Evolutionary conservation across 176 grass and related monocot species (phyloP), one percentile per base, ranked within the genome.

Genomic region (Chloris gayana): DNA sequence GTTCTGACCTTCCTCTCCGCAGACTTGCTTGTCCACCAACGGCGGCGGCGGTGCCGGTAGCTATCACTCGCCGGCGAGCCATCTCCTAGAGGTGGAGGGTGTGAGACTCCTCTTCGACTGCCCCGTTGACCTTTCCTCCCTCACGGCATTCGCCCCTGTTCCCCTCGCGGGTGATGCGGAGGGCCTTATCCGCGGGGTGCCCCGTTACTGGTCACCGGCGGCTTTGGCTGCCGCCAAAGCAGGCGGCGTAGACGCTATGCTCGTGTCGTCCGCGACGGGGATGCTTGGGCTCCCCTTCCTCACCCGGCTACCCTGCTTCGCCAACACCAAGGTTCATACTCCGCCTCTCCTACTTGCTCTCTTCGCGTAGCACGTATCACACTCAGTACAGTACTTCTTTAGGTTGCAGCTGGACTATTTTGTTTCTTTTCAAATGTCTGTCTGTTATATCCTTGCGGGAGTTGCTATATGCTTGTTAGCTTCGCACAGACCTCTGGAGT

Each of bases 231-330:
- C 91, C 5, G 81, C 80, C 44, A 85, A 84, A 29, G 77, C 69
- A 57, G 89, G 82, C 45, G n/a, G n/a, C n/a, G 30, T 94, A 0
- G 92, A 94, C 21, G 89, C 86, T 9, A 86, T 98, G 32, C 57
- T 95, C 1, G 84, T 98, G 73, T 94, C 95, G 14, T 89, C 95
- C 24, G 90, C 95, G 41, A 75, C 50, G 12, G 92, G 83, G 38
- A 69, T 98, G 66, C 88, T 98, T 24, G 95, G 92, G 6, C 83
- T 98, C n/a, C 95, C 95, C 4, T 95, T 98, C 87, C 92, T 98
- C 61, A 86, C 92, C 45, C 68, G 88, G 38, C 89, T 87, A 38
- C 80, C 90, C 22, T 78, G 79, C 37, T 94, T 97, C 46, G 72
- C 58, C 0, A 49, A 65, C 58, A 85, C 78, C 50, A 94, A 91